Percentiles rank a stretch among this genome's conserved stretches.
phyloP scores from a whole-genome alignment of 1,139 yeast genomes.

The Geotrichum reessii region DNA sequence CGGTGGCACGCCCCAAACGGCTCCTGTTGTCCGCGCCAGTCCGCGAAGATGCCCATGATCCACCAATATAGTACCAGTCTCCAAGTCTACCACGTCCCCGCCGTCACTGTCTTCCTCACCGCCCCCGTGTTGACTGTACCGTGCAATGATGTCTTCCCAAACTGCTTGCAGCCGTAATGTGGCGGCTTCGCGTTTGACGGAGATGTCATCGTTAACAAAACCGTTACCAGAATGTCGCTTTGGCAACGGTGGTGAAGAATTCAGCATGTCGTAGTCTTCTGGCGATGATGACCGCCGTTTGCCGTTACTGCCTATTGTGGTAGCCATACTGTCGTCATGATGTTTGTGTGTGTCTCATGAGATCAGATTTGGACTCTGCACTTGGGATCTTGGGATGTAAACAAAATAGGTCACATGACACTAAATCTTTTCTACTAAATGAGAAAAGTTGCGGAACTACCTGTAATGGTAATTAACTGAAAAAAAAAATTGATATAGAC shows the following conservation, averaged over 20 bases:
- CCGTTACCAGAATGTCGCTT: not conserved
- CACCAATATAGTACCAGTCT: not conserved
- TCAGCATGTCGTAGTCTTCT: not conserved
- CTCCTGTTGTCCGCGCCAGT: not conserved
- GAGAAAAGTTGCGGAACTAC: not conserved
- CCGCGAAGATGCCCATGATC: constrained; percentile 4
- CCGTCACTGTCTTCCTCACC: not conserved
- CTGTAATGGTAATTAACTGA: not conserved
- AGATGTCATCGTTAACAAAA: not conserved
- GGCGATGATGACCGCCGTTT: not conserved
- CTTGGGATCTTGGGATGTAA: not conserved
- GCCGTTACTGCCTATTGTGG: not conserved
- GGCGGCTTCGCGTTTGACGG: constrained; percentile 2
- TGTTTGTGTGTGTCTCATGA: not conserved
- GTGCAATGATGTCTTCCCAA: not conserved
- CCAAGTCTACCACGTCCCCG: constrained; percentile 5
- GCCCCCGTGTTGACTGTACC: not conserved
- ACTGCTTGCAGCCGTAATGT: not conserved
- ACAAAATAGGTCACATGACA: not conserved
- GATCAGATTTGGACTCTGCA: not conserved
- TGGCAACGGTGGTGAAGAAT: not conserved
- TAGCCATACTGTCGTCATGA: not conserved
- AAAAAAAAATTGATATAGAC: too few species aligned
- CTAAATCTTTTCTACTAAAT: not conserved
- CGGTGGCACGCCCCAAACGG: constrained; percentile 1